phyloP scores from a whole-genome alignment of 768 basidiomycete genomes.

The Ramaria sp. region DNA sequence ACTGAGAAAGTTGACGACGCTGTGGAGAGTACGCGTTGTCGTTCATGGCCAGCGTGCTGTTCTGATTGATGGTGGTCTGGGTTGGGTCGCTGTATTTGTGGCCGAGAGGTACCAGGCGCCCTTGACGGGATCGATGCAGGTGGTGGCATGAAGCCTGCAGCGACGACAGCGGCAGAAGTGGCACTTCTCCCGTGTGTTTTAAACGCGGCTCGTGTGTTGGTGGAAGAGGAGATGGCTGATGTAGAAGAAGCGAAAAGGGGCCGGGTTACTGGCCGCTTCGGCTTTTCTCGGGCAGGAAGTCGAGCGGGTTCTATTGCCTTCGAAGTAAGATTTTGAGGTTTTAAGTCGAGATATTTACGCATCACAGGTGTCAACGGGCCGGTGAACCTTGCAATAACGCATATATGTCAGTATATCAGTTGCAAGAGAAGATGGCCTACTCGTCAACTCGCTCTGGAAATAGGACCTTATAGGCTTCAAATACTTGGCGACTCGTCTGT shows the following conservation, averaged over 20 bases:
- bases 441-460: slow-evolving; percentile 57
- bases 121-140: neutral
- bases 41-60: neutral
- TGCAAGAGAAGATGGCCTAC: slow-evolving; percentile 29
- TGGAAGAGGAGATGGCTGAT: neutral
- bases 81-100: neutral
- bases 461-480: slow-evolving; percentile 63
- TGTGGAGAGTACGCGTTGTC: slow-evolving; percentile 5
- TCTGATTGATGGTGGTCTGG: neutral
- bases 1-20: slow-evolving; percentile 4
- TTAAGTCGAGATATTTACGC: slow-evolving; percentile 63
- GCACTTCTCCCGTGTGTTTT: neutral
- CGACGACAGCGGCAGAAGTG: neutral
- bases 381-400: slow-evolving; percentile 42
- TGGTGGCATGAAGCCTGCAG: neutral
- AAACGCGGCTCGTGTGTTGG: neutral
- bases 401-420: neutral
- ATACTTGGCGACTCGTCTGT: slow-evolving; percentile 57
- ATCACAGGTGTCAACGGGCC: slow-evolving; percentile 65
- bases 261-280: neutral
- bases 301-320: neutral
- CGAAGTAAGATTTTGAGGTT: neutral
- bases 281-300: neutral
- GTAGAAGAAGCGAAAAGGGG: neutral
- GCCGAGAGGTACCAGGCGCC: neutral